Conservation (phyloP, 306 rosid genomes). For the Castanea crenata region DNA sequence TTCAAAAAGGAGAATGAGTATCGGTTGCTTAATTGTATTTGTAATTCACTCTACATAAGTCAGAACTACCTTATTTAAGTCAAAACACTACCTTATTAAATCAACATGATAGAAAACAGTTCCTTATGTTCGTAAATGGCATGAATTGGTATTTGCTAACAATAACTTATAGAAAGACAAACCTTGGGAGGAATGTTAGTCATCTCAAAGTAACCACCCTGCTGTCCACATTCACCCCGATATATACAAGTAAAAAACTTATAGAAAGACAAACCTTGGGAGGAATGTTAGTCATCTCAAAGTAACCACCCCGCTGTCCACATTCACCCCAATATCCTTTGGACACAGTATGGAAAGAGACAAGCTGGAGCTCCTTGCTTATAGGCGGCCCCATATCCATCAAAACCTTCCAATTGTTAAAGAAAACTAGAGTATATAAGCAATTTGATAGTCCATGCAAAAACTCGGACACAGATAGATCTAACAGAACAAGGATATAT, state of each 20-base stretch:
- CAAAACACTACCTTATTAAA: neutral
- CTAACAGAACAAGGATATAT: constrained; percentile 9
- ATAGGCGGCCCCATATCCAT: constrained; percentile 79
- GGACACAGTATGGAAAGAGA: constrained; percentile 90
- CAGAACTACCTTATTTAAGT: neutral
- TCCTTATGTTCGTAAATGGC: neutral
- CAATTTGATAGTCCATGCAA: constrained; percentile 10
- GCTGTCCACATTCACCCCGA: constrained; percentile 98
- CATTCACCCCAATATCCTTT: constrained; percentile 99
- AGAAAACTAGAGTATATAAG: constrained; percentile 16
- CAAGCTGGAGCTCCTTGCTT: constrained; percentile 86
- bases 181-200: constrained; percentile 93
- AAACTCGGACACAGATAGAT: constrained; percentile 11
- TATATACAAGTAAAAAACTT: neutral
- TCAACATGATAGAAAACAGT: neutral
- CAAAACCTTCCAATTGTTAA: constrained; percentile 53
- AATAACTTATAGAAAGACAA: constrained; percentile 26
- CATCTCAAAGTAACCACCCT: constrained; percentile 99
- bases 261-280: constrained; percentile 64
- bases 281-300: constrained; percentile 97
- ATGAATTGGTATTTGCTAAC: neutral
- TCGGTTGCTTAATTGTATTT: constrained; percentile 5
- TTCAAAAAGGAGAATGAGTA: constrained; percentile 21
- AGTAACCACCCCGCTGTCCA: constrained; percentile 99
- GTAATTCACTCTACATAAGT: neutral